Conservation (phyloP, 2,329 filamentous ascomycete genomes). For the Aureobasidium sp. region DNA sequence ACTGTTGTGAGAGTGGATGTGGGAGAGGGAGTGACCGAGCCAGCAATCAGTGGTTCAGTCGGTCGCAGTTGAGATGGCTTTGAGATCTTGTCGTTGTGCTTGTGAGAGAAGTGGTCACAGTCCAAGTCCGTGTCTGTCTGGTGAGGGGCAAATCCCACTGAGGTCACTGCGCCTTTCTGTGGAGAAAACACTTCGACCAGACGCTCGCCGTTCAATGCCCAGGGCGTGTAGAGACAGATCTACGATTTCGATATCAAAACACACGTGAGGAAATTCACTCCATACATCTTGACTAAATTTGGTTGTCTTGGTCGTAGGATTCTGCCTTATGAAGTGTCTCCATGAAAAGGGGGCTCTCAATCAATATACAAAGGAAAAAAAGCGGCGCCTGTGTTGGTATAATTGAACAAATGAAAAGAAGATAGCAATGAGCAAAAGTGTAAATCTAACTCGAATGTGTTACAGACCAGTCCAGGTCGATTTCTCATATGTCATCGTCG, state of each 20-base stretch:
- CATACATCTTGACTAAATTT: neutral
- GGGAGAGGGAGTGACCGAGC: conserved; percentile 47
- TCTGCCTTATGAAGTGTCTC: neutral
- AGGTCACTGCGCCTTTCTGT: neutral
- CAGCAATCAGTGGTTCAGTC: conserved; percentile 47
- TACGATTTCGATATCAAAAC: neutral
- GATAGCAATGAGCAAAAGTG: neutral
- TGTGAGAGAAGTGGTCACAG: neutral
- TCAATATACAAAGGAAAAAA: conserved; percentile 1
- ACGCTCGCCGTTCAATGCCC: neutral
- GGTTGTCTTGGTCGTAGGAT: neutral
- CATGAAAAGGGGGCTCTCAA: neutral
- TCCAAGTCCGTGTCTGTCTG: neutral
- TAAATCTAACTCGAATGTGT: neutral
- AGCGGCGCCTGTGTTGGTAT: conserved; percentile 9
- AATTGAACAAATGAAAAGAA: conserved; percentile 4
- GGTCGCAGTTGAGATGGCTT: neutral
- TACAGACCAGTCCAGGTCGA: neutral
- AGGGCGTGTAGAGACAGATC: neutral
- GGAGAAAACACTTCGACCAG: neutral
- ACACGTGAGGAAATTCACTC: neutral
- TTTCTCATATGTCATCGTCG: conserved; percentile 24
- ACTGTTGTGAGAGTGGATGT: conserved; percentile 34
- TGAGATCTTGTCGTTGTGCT: neutral
- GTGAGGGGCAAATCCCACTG: conserved; percentile 7